Evolutionary conservation across 192 early-diverging fungal genomes (phyloP).

Genomic region (Podila epicladia): DNA sequence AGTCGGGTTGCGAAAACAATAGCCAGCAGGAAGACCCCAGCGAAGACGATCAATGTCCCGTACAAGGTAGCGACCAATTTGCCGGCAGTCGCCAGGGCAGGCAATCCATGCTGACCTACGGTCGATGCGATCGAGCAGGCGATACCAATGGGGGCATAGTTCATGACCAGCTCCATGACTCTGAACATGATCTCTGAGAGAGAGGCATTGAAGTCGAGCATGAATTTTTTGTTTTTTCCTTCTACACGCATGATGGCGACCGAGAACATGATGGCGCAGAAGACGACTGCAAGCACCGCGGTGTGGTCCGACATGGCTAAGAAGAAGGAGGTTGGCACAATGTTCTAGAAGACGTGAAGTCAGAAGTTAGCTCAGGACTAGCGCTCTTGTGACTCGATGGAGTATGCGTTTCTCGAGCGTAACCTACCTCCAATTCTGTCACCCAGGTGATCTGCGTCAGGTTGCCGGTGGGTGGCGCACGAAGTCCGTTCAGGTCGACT

Average conservation of each 20-base stretch:
- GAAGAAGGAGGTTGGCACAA: constrained; percentile 72
- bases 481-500: constrained; percentile 5
- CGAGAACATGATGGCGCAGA: constrained; percentile 72
- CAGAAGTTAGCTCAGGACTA: not conserved
- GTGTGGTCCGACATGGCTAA: constrained; percentile 49
- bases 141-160: constrained; percentile 75
- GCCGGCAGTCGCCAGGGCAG: constrained; percentile 62
- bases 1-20: constrained; percentile 63
- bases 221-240: constrained; percentile 49
- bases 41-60: constrained; percentile 63
- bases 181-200: constrained; percentile 69
- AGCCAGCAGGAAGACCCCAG: constrained; percentile 61
- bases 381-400: not conserved
- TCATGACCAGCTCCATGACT: constrained; percentile 63
- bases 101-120: constrained; percentile 66
- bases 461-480: not conserved
- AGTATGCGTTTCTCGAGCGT: not conserved
- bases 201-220: constrained; percentile 63
- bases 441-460: not conserved
- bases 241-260: constrained; percentile 55
- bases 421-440: not conserved
- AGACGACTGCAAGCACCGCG: constrained; percentile 65
- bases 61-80: constrained; percentile 71
- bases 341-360: constrained; percentile 27
- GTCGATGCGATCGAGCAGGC: constrained; percentile 66